Evolutionary conservation across 352 stramenopile genomes (phyloP).

Genomic region (Globisporangium acanthophoron): DNA sequence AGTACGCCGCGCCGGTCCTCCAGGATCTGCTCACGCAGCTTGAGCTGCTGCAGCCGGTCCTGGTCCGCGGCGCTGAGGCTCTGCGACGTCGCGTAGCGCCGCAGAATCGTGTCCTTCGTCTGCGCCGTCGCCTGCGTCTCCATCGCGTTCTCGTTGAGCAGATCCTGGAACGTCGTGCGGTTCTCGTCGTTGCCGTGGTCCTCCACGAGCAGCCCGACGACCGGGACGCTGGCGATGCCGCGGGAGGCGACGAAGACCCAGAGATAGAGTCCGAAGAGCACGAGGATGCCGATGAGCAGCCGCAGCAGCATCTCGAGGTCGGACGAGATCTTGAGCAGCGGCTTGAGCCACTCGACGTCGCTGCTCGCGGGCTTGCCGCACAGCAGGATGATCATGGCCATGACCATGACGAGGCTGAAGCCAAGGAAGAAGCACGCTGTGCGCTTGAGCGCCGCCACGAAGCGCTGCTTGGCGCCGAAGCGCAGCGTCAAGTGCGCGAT

Average conservation of each 20-base stretch:
- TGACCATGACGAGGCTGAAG: conserved; percentile 53
- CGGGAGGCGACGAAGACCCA: conserved; percentile 72
- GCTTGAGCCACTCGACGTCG: conserved; percentile 79
- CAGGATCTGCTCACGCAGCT: conserved; percentile 63
- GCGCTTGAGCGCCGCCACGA: conserved; percentile 61
- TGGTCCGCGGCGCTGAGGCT: conserved; percentile 65
- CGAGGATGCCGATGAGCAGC: conserved; percentile 67
- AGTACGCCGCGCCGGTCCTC: conserved; percentile 62
- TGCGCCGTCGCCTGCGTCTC: conserved; percentile 61
- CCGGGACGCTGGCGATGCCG: conserved; percentile 61
- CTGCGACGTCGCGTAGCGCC: conserved; percentile 54
- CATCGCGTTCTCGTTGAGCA: conserved; percentile 70
- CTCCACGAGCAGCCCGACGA: conserved; percentile 77
- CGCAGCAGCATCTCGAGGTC: conserved; percentile 71
- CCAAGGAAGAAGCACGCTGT: conserved; percentile 73
- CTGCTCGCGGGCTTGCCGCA: conserved; percentile 71
- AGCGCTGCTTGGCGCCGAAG: conserved; percentile 44
- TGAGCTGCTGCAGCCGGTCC: conserved; percentile 66
- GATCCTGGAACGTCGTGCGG: conserved; percentile 62
- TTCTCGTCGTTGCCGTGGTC: conserved; percentile 65
- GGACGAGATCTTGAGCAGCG: conserved; percentile 67
- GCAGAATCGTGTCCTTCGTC: conserved; percentile 66
- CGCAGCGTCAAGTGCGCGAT: conserved; percentile 76
- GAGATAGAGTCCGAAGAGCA: conserved; percentile 67
- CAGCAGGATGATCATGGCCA: conserved; percentile 65